Conservation (phyloP, 2,329 filamentous ascomycete genomes). For the Paecilomyces fulvus region DNA sequence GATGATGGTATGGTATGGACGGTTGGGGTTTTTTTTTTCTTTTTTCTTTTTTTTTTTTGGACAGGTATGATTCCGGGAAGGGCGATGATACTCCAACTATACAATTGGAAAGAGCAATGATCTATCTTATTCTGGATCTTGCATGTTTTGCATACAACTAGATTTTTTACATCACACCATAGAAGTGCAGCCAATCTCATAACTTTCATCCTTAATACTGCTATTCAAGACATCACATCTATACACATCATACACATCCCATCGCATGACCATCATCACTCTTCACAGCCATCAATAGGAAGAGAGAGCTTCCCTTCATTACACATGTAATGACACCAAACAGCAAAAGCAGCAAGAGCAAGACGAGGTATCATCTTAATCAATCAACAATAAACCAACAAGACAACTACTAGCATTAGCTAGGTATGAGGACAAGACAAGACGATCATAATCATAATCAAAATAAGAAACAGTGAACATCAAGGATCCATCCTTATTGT, state of each 20-base stretch:
- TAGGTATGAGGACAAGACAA: not conserved
- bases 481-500: not conserved
- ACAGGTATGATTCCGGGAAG: not conserved
- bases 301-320: no score
- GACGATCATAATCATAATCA: no score
- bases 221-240: not conserved
- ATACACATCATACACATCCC: not conserved
- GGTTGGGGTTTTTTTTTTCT: not conserved
- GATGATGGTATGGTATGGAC: not conserved
- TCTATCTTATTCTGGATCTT: not conserved
- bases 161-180: not conserved
- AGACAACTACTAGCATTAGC: not conserved
- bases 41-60: not conserved
- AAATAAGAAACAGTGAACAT: not conserved
- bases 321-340: not conserved
- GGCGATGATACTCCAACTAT: not conserved
- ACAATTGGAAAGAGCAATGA: not conserved
- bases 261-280: not conserved
- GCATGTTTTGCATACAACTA: not conserved
- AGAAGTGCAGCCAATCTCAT: not conserved
- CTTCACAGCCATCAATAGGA: not conserved
- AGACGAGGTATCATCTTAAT: not conserved
- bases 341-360: conserved; percentile 1
- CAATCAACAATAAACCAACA: conserved; percentile 1
- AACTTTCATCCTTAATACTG: not conserved